These are phyloP conservation scores for Raphanus raphanistrum DNA, from an alignment of 345 rosid species.

Conservation along the genomic window DNA sequence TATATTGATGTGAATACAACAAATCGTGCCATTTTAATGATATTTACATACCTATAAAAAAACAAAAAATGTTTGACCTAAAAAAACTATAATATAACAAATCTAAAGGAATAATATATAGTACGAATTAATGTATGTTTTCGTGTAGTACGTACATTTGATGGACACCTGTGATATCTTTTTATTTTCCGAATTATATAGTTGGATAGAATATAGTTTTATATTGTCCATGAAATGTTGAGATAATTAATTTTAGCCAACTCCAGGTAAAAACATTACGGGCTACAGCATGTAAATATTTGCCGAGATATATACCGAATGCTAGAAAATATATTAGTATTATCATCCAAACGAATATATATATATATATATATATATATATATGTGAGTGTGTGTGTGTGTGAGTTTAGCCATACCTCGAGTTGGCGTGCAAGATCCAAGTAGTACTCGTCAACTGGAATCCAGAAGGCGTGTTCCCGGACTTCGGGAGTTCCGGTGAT, in stretches of 20 bases:
- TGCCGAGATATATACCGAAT: neutral
- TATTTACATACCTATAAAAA: too few species aligned
- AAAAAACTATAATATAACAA: neutral
- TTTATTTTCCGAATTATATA: neutral
- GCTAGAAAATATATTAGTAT: neutral
- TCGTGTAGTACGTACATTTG: neutral
- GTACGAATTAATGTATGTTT: too few species aligned
- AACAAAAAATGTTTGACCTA: too few species aligned
- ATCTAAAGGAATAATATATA: neutral
- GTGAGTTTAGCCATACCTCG: constrained; percentile 40
- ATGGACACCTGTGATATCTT: neutral
- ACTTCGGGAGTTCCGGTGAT: constrained; percentile 66
- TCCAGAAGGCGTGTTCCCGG: constrained; percentile 64
- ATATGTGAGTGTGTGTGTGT: too few species aligned
- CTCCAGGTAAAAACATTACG: neutral
- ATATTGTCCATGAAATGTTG: neutral
- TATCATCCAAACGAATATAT: neutral
- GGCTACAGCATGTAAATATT: neutral
- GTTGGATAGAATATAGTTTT: neutral
- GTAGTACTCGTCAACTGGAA: constrained; percentile 55
- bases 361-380: too few species aligned
- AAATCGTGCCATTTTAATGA: too few species aligned
- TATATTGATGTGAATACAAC: too few species aligned
- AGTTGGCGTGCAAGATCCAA: constrained; percentile 45
- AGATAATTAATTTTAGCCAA: neutral